These are phyloP conservation scores for Rhododendron griersonianum DNA, from an alignment of 148 eudicot species.

Conservation along the genomic window DNA sequence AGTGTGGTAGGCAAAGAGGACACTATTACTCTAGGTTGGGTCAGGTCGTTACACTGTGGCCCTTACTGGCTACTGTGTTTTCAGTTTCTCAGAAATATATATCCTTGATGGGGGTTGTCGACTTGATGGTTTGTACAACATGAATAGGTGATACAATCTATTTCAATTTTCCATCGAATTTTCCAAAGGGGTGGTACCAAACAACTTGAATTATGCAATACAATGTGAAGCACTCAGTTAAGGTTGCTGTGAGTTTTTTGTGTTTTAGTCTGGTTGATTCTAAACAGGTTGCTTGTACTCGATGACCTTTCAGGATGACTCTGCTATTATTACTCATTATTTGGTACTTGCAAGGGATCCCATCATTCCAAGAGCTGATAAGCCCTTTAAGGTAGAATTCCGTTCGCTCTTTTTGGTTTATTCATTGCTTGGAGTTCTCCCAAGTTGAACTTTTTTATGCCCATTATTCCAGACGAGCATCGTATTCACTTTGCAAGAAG, in stretches of 20 bases:
- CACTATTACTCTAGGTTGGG: background rate
- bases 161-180: background rate
- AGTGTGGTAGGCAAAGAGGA: background rate
- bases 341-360: conserved; percentile 93
- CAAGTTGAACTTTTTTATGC: background rate
- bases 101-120: too few relatives aligned
- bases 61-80: background rate
- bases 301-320: conserved; percentile 50
- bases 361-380: conserved; percentile 62
- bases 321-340: conserved; percentile 72
- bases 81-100: too few relatives aligned
- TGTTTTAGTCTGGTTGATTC: background rate
- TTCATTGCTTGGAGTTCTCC: background rate
- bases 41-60: background rate
- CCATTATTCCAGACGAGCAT: conserved; percentile 63
- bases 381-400: conserved; percentile 60
- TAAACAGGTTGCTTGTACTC: background rate
- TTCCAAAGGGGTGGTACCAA: background rate
- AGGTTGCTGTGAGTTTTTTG: background rate
- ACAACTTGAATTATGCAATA: background rate
- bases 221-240: background rate
- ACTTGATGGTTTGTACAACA: background rate
- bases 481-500: conserved; percentile 88
- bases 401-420: background rate
- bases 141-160: background rate